A percentile compares a stretch with the other conserved stretches of the same genome.
Evolutionary conservation across 495 filamentous ascomycete species (phyloP).

Genomic region (Aspergillus hancockii): DNA sequence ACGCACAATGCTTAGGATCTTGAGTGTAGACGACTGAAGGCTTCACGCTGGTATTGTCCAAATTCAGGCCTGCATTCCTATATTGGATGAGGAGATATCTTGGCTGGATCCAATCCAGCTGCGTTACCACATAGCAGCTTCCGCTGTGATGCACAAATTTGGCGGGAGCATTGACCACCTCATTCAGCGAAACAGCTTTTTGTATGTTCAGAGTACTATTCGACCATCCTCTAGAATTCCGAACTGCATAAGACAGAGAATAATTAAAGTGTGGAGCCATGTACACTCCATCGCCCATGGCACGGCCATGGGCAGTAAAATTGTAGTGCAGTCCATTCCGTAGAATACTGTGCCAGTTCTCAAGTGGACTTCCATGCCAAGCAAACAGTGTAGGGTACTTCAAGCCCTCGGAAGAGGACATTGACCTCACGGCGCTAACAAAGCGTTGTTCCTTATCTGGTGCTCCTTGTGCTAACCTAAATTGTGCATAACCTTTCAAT

Average conservation of each 20-base stretch:
- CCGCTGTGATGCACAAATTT: constrained; percentile 54
- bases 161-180: constrained; percentile 76
- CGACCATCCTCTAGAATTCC: constrained; percentile 51
- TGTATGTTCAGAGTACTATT: constrained; percentile 60
- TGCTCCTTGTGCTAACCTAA: constrained; percentile 84
- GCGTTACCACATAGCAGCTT: constrained; percentile 71
- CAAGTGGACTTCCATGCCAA: constrained; percentile 76
- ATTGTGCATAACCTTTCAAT: constrained; percentile 74
- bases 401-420: constrained; percentile 35
- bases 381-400: constrained; percentile 73
- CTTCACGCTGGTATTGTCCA: constrained; percentile 10
- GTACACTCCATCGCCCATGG: constrained; percentile 82
- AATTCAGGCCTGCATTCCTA: neutral
- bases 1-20: constrained; percentile 50
- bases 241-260: constrained; percentile 57
- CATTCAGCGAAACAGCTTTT: constrained; percentile 74
- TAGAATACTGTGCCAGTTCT: constrained; percentile 91
- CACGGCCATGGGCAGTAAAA: constrained; percentile 59
- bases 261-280: constrained; percentile 59
- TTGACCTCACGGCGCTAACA: constrained; percentile 57
- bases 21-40: constrained; percentile 50
- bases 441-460: constrained; percentile 91
- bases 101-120: constrained; percentile 88
- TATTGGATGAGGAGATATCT: constrained; percentile 77
- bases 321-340: constrained; percentile 78